Evolutionary conservation across 2,329 filamentous ascomycete species (phyloP).

Genomic region (Bipolaris gigantea): DNA sequence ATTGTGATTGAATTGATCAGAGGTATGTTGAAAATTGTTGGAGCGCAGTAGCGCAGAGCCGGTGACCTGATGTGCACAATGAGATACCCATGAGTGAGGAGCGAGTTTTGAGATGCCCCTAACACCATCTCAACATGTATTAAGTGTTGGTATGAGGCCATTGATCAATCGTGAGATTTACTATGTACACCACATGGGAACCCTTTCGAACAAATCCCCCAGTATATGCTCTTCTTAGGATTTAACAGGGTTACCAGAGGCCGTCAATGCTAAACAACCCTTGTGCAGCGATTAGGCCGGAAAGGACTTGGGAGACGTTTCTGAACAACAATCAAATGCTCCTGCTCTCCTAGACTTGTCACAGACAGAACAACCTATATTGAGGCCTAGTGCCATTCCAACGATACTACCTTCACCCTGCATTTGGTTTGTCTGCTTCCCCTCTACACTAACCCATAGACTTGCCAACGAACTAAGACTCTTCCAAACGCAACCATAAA

Average conservation of each 20-base stretch:
- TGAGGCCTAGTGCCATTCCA: background rate
- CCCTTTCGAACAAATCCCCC: no score
- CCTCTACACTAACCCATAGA: background rate
- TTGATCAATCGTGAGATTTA: background rate
- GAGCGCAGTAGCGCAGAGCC: background rate
- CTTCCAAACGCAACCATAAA: background rate
- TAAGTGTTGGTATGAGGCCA: background rate
- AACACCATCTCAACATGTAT: background rate
- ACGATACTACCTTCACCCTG: background rate
- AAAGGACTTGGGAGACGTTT: background rate
- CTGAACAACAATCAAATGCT: background rate
- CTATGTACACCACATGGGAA: no score
- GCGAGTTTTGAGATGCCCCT: background rate
- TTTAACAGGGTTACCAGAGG: no score
- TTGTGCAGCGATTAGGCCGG: background rate
- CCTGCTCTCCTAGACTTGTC: background rate
- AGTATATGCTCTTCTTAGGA: no score
- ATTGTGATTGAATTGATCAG: background rate
- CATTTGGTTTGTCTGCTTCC: background rate
- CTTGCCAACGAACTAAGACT: background rate
- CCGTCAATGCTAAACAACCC: no score
- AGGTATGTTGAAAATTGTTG: background rate
- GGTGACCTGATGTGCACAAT: background rate
- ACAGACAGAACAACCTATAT: background rate
- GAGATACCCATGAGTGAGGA: conserved; percentile 4